These are phyloP conservation scores for Camelina sativa DNA, from an alignment of 345 rosid genomes.

Conservation along the genomic window DNA sequence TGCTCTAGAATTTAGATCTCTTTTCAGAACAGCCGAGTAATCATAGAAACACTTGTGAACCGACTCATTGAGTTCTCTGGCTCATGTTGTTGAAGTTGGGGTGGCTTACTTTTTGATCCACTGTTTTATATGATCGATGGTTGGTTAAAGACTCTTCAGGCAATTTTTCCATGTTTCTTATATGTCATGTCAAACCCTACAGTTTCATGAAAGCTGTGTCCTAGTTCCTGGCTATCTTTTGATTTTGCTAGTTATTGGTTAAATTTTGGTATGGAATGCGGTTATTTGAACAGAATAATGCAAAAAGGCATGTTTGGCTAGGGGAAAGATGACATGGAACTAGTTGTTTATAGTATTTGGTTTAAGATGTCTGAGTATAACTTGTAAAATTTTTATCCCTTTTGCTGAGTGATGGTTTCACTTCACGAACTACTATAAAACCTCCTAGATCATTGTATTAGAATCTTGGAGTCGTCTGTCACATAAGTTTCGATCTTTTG, in stretches of 20 bases:
- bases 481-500: constrained; percentile 6
- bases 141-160: not conserved
- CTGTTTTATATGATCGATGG: not conserved
- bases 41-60: constrained; percentile 22
- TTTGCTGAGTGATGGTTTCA: constrained; percentile 6
- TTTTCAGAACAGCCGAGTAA: not conserved
- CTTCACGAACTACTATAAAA: not conserved
- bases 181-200: not conserved
- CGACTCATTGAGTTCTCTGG: not conserved
- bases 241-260: not conserved
- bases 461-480: constrained; percentile 20
- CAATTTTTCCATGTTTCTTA: not conserved
- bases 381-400: not conserved
- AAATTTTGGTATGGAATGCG: not conserved
- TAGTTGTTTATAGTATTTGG: constrained; percentile 4
- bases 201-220: not conserved
- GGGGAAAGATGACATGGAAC: not conserved
- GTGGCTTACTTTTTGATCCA: constrained; percentile 5
- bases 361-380: not conserved
- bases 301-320: constrained; percentile 8
- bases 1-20: constrained; percentile 10
- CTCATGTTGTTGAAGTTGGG: constrained; percentile 26
- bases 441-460: constrained; percentile 4
- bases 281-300: constrained; percentile 7
- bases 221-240: not conserved